Percentiles rank a stretch among this genome's conserved stretches.
phyloP scores from a whole-genome alignment of 2,329 filamentous ascomycete species.

The Blumeria graminis region DNA sequence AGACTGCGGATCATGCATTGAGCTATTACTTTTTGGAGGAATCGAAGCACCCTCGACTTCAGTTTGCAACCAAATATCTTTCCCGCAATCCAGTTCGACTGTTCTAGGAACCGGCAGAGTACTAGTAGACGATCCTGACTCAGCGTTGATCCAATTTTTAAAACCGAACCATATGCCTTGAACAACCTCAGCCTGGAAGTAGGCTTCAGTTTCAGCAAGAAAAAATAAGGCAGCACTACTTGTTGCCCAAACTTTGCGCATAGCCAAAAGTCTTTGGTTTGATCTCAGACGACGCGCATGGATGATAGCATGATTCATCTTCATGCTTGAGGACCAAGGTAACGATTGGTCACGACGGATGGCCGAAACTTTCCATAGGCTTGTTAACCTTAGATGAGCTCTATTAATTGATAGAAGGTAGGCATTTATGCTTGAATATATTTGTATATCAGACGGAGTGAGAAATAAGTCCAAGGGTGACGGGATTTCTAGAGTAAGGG shows the following conservation, averaged over 20 bases:
- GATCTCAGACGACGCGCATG: conserved; percentile 37
- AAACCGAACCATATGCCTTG: conserved; percentile 62
- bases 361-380: conserved; percentile 66
- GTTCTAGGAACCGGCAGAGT: conserved; percentile 3
- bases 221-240: conserved; percentile 74
- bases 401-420: conserved; percentile 71
- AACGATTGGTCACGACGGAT: conserved; percentile 56
- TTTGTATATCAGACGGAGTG: conserved; percentile 45
- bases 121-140: conserved; percentile 3
- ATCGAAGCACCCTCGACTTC: conserved; percentile 5
- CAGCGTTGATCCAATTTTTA: conserved; percentile 39
- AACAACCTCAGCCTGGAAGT: conserved; percentile 76
- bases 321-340: conserved; percentile 38
- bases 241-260: conserved; percentile 77
- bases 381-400: conserved; percentile 61
- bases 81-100: conserved; percentile 1
- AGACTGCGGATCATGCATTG: conserved; percentile 55
- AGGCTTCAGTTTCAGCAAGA: conserved; percentile 64
- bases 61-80: conserved; percentile 19
- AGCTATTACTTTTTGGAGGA: conserved; percentile 6
- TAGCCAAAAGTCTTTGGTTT: conserved; percentile 34
- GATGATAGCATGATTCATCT: conserved; percentile 34
- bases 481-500: conserved; percentile 45
- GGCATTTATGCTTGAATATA: conserved; percentile 65
- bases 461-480: conserved; percentile 77